Percentiles rank a stretch among this genome's conserved stretches.
Conservation (phyloP, 73 alveolate genomes). For the Uronychia setigera region DNA sequence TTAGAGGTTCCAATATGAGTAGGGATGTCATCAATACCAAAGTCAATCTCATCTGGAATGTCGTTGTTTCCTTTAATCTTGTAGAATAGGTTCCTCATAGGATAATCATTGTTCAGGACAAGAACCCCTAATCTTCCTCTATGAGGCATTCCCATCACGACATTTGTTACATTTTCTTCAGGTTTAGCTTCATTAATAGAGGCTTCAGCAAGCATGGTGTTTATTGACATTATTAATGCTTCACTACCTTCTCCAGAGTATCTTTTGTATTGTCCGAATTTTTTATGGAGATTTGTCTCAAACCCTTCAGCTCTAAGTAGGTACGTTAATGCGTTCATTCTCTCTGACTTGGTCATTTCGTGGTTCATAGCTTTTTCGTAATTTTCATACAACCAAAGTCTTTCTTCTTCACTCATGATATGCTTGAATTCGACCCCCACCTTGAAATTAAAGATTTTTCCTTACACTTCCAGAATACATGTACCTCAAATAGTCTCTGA, state of each 20-base stretch:
- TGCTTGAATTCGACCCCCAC: constrained; percentile 79
- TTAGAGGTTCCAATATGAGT: constrained; percentile 80
- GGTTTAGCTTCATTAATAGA: constrained; percentile 21
- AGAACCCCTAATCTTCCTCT: constrained; percentile 81
- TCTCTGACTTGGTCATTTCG: constrained; percentile 54
- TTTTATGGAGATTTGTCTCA: constrained; percentile 74
- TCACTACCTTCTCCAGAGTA: constrained; percentile 91
- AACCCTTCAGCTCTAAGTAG: constrained; percentile 41
- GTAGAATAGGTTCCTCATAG: constrained; percentile 68
- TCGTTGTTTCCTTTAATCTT: constrained; percentile 77
- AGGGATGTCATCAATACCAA: constrained; percentile 75
- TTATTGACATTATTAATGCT: constrained; percentile 65
- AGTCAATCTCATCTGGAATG: constrained; percentile 71
- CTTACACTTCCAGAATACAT: constrained; percentile 67
- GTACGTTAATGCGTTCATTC: constrained; percentile 40
- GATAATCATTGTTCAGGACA: constrained; percentile 64
- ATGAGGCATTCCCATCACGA: constrained; percentile 83
- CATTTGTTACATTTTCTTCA: constrained; percentile 50
- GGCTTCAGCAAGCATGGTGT: constrained; percentile 71
- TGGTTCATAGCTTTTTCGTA: constrained; percentile 66
- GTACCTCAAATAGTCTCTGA: constrained; percentile 57
- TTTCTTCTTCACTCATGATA: constrained; percentile 74
- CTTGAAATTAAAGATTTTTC: background rate
- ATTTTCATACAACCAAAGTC: constrained; percentile 80
- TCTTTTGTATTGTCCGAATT: constrained; percentile 76